Conservation (phyloP, 2,329 filamentous ascomycete species). For the Aspergillus carbonarius region DNA sequence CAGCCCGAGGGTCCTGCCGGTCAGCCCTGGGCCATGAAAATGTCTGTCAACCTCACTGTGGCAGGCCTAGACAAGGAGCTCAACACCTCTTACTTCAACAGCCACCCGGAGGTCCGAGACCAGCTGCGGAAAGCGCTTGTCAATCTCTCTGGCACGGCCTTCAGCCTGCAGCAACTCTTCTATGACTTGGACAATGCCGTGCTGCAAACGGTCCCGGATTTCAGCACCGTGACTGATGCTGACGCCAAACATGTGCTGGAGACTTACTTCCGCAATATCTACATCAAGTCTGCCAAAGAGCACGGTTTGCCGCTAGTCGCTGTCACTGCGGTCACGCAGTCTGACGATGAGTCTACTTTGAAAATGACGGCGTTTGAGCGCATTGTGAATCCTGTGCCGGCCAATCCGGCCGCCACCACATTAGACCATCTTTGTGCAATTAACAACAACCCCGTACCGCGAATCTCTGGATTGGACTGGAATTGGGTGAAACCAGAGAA, state of each 20-base stretch:
- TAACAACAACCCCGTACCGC: not conserved
- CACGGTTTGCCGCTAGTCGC: constrained; percentile 2
- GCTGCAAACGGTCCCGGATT: not conserved
- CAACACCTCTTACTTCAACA: constrained; percentile 3
- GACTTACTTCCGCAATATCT: not conserved
- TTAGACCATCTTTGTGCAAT: not conserved
- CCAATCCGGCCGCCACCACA: not conserved
- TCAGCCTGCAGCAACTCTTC: constrained; percentile 11
- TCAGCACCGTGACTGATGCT: not conserved
- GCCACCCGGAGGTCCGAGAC: not conserved
- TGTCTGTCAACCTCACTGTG: not conserved
- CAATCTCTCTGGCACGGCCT: constrained; percentile 9
- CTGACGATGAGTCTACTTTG: not conserved
- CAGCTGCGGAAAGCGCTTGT: not conserved
- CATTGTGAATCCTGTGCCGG: not conserved
- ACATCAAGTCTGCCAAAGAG: not conserved
- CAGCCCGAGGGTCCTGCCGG: not conserved
- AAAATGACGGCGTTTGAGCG: constrained; percentile 7
- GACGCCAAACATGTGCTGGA: not conserved
- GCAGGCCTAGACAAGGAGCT: constrained; percentile 4
- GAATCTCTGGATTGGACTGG: constrained; percentile 1
- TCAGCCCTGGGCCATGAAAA: constrained; percentile 3
- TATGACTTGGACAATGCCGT: constrained; percentile 8
- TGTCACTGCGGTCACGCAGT: not conserved
- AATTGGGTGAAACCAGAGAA: constrained; percentile 8